phyloP scores from a whole-genome alignment of 208 protist genomes.

The Leishmania guyanensis region DNA sequence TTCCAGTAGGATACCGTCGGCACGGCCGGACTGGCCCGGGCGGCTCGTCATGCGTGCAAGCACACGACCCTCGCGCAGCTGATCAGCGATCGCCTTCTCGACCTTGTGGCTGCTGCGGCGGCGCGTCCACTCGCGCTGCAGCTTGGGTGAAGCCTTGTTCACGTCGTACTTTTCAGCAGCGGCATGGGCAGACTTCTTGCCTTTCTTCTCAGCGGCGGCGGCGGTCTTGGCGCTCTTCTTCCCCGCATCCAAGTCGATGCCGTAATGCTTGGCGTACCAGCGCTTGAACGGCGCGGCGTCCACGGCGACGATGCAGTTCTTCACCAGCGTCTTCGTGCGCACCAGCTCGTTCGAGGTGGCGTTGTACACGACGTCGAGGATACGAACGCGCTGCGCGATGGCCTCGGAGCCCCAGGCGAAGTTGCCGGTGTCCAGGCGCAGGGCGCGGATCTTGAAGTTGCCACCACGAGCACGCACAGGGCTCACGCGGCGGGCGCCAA shows the following conservation, averaged over 20 bases:
- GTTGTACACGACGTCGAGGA: slow-evolving; percentile 99
- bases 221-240: slow-evolving; percentile 45
- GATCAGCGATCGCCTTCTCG: slow-evolving; percentile 86
- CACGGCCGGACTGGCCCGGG: slow-evolving; percentile 98
- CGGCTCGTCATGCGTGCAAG: slow-evolving; percentile 96
- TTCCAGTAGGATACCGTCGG: slow-evolving; percentile 99
- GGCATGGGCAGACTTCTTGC: slow-evolving; percentile 62
- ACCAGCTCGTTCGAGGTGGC: slow-evolving; percentile 99
- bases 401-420: slow-evolving; percentile 96
- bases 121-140: slow-evolving; percentile 81
- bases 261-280: slow-evolving; percentile 99
- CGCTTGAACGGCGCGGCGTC: slow-evolving; percentile 98
- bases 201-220: slow-evolving; percentile 44
- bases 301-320: slow-evolving; percentile 97
- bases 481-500: slow-evolving; percentile 93
- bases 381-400: slow-evolving; percentile 93
- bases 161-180: slow-evolving; percentile 76
- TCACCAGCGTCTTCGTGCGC: slow-evolving; percentile 99
- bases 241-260: slow-evolving; percentile 94
- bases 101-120: slow-evolving; percentile 77
- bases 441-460: slow-evolving; percentile 98
- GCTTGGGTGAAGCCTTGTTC: slow-evolving; percentile 61
- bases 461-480: slow-evolving; percentile 97
- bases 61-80: slow-evolving; percentile 96
- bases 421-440: slow-evolving; percentile 98